A percentile compares a stretch with the other conserved stretches of the same genome.
Evolutionary conservation across 164 flowering plant species (phyloP).

Genomic region (Protea cynaroides): DNA sequence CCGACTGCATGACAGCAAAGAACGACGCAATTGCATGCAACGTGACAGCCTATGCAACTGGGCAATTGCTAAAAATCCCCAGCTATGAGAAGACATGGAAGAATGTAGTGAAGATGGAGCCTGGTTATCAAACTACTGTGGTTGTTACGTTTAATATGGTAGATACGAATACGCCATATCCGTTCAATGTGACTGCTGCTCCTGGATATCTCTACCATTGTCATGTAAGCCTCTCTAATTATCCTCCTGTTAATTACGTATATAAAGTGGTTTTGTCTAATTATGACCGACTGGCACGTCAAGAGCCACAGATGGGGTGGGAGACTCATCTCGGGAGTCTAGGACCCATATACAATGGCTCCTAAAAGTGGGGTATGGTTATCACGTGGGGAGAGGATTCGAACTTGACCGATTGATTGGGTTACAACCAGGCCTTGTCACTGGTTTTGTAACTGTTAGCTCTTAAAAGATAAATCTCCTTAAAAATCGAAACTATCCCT

Average conservation of each 20-base stretch:
- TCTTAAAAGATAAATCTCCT: too few relatives aligned
- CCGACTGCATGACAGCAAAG: constrained; percentile 37
- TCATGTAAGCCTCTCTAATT: constrained; percentile 37
- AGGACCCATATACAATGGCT: too few relatives aligned
- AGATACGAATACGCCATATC: constrained; percentile 42
- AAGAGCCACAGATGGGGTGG: too few relatives aligned
- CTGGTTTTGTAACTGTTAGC: too few relatives aligned
- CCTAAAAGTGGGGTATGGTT: too few relatives aligned
- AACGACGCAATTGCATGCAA: constrained; percentile 53
- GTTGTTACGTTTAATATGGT: constrained; percentile 40
- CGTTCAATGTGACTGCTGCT: constrained; percentile 50
- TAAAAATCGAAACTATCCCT: too few relatives aligned
- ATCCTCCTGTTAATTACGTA: neutral
- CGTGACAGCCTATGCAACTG: constrained; percentile 37
- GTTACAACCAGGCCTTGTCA: too few relatives aligned
- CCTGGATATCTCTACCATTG: constrained; percentile 73
- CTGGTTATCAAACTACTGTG: constrained; percentile 43
- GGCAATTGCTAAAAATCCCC: constrained; percentile 27
- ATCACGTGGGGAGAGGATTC: neutral
- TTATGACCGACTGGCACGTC: too few relatives aligned
- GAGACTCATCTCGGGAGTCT: too few relatives aligned
- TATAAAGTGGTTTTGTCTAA: too few relatives aligned
- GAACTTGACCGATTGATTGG: too few relatives aligned
- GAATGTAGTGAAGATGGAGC: constrained; percentile 60
- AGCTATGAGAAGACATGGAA: constrained; percentile 63